Evolutionary conservation across 345 rosid species (phyloP), one percentile per base, ranked within the genome.

Genomic region (Murraya paniculata): DNA sequence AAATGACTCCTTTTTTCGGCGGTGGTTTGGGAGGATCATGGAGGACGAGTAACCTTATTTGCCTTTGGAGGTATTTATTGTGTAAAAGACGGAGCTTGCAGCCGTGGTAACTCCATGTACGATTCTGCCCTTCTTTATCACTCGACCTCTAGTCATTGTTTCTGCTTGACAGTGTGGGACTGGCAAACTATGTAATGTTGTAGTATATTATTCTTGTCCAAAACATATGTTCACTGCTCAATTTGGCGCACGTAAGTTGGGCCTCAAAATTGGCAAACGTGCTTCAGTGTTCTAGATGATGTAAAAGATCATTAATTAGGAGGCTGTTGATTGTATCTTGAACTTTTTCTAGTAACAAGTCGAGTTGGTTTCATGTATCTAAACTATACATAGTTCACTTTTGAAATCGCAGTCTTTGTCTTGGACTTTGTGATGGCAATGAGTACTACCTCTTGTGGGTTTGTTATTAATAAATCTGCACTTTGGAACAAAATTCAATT

Each of bases 61-160:
- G 72, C 75, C 78, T 71, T 74, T 67, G 70, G 80, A 77, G 82
- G 76, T 79, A 72, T 66, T 82, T 81, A 64, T 75, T 66, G 70
- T 72, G 84, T 82, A 79, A 74, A 78, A 78, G 77, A 70, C n/a
- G 58, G 58, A 75, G 65, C 76, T 77, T 78, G 79, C 80, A 79
- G 77, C 80, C 30, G 59, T 73, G 75, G 33, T 70, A 22, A 71
- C 61, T 35, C 77, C 69, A 72, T 75, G 78, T 70, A 65, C 77
- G 83, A 64, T 85, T 77, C 79, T 62, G 36, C 69, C 66, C 74
- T 41, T 30, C 16, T 8, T 31, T 64, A 53, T 76, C 80, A 58
- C 77, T 50, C 60, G 58, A 73, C 78, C 72, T 79, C 9, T 58
- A 71, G 50, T 78, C 73, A 69, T 76, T 85, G 78, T 81, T 83